Base-by-base conservation (phyloP, 495 filamentous ascomycete genomes). In the Xylaria telfairii region DNA sequence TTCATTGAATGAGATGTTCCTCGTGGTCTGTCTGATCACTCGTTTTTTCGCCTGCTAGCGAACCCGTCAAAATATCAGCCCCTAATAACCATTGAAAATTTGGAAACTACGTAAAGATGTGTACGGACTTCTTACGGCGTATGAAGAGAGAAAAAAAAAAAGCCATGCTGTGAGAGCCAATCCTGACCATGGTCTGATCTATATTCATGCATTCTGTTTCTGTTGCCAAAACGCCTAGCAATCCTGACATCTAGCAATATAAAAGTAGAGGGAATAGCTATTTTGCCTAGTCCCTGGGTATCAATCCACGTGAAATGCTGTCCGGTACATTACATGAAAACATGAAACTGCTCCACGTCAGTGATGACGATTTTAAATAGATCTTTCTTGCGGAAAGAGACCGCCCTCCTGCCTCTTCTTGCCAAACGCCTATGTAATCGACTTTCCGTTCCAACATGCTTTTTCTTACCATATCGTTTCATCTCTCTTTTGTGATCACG, bases 301-400 rank as follows among this genome's bases (percentile, higher is more conserved):
- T 65, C 61, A 65, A 61, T 32, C 59, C 44, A 62, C 41, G 15
- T 61, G 54, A 41, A 10, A 37, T 61, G 26, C 57, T 42, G 21
- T n/a, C n/a, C 67, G n/a, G 53, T 21, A 54, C 21, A 54, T 61
- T 61, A 28, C 56, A 60, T 61, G 56, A 47, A n/a, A n/a, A n/a
- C n/a, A n/a, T n/a, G 34, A 37, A 62, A 69, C 47, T 39, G 21
- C 42, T 59, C 26, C 47, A 66, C 64, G 66, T 34, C 66, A 68
- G 66, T 68, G 66, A 60, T 68, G 66, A 37, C 66, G 53, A 68
- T 47, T 51, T 37, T 60, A 15, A 19, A 42, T 42, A 62, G 28
- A 68, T 57, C 37, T 59, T 28, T 59, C 54, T 47, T 57, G 15
- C n/a, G 24, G 24, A 49, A 32, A 26, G 46, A 44, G 37, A 44